phyloP scores from a whole-genome alignment of 805 yeast species.

The Dipodascus albidus region DNA sequence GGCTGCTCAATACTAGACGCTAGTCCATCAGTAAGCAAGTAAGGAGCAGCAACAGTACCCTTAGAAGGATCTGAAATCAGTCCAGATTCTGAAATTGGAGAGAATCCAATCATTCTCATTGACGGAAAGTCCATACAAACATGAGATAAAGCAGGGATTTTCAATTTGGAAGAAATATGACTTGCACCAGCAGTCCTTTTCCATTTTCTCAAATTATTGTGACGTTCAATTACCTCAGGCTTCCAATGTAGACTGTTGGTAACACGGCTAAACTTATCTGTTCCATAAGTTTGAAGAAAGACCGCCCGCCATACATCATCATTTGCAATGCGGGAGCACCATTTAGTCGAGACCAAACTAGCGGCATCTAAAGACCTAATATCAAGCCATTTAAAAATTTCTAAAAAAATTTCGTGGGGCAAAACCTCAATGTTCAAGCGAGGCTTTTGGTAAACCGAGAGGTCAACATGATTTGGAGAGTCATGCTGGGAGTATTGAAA shows the following conservation, averaged over 20 bases:
- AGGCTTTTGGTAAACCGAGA: neutral
- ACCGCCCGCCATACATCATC: slow-evolving; percentile 22
- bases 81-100: slow-evolving; percentile 18
- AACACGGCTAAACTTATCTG: slow-evolving; percentile 16
- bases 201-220: slow-evolving; percentile 20
- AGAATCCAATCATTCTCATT: slow-evolving; percentile 16
- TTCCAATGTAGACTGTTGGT: slow-evolving; percentile 20
- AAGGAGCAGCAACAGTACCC: slow-evolving; percentile 20
- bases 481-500: slow-evolving; percentile 1
- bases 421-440: slow-evolving; percentile 6
- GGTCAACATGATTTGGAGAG: slow-evolving; percentile 1
- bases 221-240: slow-evolving; percentile 18
- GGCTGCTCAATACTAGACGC: slow-evolving; percentile 10
- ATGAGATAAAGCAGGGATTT: slow-evolving; percentile 14
- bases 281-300: slow-evolving; percentile 17
- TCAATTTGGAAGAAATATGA: slow-evolving; percentile 17
- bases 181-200: slow-evolving; percentile 13
- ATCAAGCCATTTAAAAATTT: slow-evolving; percentile 15
- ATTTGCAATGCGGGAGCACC: slow-evolving; percentile 19
- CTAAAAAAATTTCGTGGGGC: slow-evolving; percentile 18
- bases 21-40: slow-evolving; percentile 15
- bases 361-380: slow-evolving; percentile 18
- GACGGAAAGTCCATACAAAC: slow-evolving; percentile 17
- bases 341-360: slow-evolving; percentile 19
- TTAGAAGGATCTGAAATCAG: slow-evolving; percentile 19